phyloP scores from a whole-genome alignment of 805 yeast genomes.

The Candida golubevii region DNA sequence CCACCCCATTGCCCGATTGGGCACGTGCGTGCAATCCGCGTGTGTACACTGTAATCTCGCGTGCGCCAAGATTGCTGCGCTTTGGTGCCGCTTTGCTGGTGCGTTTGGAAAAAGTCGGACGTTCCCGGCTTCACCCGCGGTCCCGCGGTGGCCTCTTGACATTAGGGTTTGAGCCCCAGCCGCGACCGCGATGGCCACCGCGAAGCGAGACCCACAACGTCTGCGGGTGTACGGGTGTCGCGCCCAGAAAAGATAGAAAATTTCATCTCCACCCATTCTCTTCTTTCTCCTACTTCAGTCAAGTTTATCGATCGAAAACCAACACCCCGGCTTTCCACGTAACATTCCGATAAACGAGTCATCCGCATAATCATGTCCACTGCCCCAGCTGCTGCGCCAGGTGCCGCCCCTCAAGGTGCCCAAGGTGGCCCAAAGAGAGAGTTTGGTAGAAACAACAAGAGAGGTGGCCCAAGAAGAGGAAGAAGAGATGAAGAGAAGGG shows the following conservation, averaged over 20 bases:
- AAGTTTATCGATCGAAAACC: slow-evolving; percentile 59
- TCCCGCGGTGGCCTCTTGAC: neutral
- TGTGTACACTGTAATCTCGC: too few relatives aligned
- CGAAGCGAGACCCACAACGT: slow-evolving; percentile 12
- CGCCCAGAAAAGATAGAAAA: neutral
- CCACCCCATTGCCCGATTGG: too few relatives aligned
- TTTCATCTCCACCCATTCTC: neutral
- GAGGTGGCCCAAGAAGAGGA: slow-evolving; percentile 42
- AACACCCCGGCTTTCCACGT: slow-evolving; percentile 72
- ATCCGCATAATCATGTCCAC: slow-evolving; percentile 31
- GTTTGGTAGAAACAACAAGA: slow-evolving; percentile 50
- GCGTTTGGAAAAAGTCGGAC: too few relatives aligned
- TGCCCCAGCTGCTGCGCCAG: slow-evolving; percentile 19
- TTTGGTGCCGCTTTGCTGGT: too few relatives aligned
- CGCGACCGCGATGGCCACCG: too few relatives aligned
- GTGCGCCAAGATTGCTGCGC: too few relatives aligned
- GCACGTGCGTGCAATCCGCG: neutral
- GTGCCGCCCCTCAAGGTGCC: slow-evolving; percentile 17
- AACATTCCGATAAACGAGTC: slow-evolving; percentile 50
- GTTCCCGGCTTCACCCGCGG: neutral
- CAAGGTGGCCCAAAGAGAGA: slow-evolving; percentile 44
- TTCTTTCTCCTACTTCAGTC: slow-evolving; percentile 1
- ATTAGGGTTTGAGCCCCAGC: neutral
- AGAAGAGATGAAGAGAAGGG: slow-evolving; percentile 94
- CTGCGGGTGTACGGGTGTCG: neutral